Evolutionary conservation across 2,329 filamentous ascomycete genomes (phyloP).

Genomic region (Fusarium cyanostomum): DNA sequence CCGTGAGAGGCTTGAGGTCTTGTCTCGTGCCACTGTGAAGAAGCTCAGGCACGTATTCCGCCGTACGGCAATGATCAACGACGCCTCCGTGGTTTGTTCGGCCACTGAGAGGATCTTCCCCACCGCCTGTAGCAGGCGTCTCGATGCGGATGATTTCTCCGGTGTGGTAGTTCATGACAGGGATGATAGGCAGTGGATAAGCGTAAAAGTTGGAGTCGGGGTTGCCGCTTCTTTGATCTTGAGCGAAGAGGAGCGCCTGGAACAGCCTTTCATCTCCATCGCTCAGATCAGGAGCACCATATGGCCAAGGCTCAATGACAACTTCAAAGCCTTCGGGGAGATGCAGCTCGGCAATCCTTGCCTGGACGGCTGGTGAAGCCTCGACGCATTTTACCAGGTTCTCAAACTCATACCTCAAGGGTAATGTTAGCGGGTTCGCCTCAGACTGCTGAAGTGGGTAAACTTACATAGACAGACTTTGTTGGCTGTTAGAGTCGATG

Average conservation of each 20-base stretch:
- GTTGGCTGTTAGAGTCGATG: conserved; percentile 43
- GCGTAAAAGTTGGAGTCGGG: conserved; percentile 65
- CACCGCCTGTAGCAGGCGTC: conserved; percentile 48
- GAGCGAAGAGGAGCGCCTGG: conserved; percentile 48
- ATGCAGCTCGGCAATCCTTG: conserved; percentile 43
- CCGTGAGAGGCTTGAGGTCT: conserved; percentile 67
- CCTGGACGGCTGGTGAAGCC: conserved; percentile 45
- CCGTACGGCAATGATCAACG: conserved; percentile 45
- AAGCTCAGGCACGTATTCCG: conserved; percentile 56
- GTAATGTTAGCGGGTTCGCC: not conserved
- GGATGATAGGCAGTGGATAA: conserved; percentile 61
- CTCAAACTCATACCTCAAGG: conserved; percentile 48
- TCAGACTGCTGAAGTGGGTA: no score
- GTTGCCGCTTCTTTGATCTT: conserved; percentile 47
- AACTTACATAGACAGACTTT: conserved; percentile 46
- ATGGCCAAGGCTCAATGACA: conserved; percentile 49
- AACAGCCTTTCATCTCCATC: conserved; percentile 47
- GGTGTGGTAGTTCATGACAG: conserved; percentile 50
- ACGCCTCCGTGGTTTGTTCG: conserved; percentile 26
- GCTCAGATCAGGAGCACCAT: conserved; percentile 42
- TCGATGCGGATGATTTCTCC: conserved; percentile 48
- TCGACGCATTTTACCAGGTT: conserved; percentile 45
- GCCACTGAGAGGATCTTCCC: conserved; percentile 37
- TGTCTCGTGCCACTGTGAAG: conserved; percentile 53
- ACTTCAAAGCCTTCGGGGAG: conserved; percentile 45